Evolutionary conservation across 2,329 filamentous ascomycete species (phyloP).

Genomic region (Alternaria sp.): DNA sequence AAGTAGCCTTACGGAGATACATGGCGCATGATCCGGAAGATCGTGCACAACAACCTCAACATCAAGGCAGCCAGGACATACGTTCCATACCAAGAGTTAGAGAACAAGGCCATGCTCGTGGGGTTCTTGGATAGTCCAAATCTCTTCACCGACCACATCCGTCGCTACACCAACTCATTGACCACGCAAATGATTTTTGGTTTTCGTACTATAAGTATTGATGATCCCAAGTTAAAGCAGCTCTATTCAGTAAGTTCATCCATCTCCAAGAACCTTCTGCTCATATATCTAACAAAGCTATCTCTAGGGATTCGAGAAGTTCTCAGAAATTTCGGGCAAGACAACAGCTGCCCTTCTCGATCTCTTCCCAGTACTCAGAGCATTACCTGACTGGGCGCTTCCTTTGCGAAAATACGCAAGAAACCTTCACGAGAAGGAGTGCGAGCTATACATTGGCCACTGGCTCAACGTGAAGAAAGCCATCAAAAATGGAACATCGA

Average conservation of each 20-base stretch:
- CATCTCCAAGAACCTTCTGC: not conserved
- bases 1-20: constrained; percentile 22
- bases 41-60: constrained; percentile 31
- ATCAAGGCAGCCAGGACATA: constrained; percentile 30
- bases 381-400: constrained; percentile 42
- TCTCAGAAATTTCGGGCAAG: constrained; percentile 54
- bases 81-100: constrained; percentile 63
- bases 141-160: constrained; percentile 55
- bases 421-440: constrained; percentile 55
- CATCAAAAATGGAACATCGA: constrained; percentile 20
- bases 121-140: constrained; percentile 58
- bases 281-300: constrained; percentile 39
- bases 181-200: constrained; percentile 62
- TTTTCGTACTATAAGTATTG: constrained; percentile 38
- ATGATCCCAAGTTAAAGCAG: constrained; percentile 28
- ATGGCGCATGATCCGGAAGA: constrained; percentile 30
- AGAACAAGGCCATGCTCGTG: constrained; percentile 63
- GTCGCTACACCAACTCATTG: constrained; percentile 59
- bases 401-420: constrained; percentile 53
- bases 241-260: constrained; percentile 17
- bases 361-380: constrained; percentile 56
- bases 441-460: constrained; percentile 36
- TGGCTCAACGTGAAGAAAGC: constrained; percentile 33
- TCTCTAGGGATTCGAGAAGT: constrained; percentile 51
- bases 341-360: constrained; percentile 57